These are phyloP conservation scores for Ustanciosporium gigantosporum DNA, from an alignment of 1,284 basidiomycete genomes.

Conservation along the genomic window DNA sequence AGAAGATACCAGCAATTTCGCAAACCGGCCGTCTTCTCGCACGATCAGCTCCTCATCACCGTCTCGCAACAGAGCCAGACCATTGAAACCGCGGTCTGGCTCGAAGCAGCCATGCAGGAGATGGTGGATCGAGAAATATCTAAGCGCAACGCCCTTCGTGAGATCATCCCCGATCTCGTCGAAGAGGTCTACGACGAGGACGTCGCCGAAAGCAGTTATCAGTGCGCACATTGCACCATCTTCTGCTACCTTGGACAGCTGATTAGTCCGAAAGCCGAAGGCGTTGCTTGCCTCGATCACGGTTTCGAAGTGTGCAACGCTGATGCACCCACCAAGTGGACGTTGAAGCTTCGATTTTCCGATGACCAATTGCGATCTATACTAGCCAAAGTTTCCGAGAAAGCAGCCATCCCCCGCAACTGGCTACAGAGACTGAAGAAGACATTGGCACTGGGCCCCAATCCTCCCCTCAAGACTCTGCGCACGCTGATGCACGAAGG, in stretches of 20 bases:
- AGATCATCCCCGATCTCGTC: constrained; percentile 65
- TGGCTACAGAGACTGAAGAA: constrained; percentile 77
- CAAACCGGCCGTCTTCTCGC: constrained; percentile 95
- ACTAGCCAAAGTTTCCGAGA: constrained; percentile 63
- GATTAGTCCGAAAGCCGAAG: constrained; percentile 65
- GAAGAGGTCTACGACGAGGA: constrained; percentile 80
- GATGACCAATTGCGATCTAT: constrained; percentile 71
- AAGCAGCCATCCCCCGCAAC: constrained; percentile 73
- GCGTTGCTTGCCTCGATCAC: constrained; percentile 86
- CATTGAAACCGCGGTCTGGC: constrained; percentile 90
- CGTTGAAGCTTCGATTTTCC: constrained; percentile 77
- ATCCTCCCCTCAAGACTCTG: constrained; percentile 75
- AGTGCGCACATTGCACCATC: constrained; percentile 88
- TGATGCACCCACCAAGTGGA: constrained; percentile 66
- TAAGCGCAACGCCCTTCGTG: constrained; percentile 67
- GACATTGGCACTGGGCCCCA: constrained; percentile 67
- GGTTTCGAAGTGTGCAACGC: constrained; percentile 76
- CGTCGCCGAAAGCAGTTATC: constrained; percentile 87
- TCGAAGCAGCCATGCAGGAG: constrained; percentile 72
- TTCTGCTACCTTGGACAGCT: constrained; percentile 96
- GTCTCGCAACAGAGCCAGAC: constrained; percentile 89
- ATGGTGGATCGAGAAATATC: constrained; percentile 85
- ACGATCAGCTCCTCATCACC: constrained; percentile 93
- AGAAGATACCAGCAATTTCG: constrained; percentile 80
- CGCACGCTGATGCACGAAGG: constrained; percentile 80